Percentiles rank a stretch among this genome's conserved stretches.
These are phyloP conservation scores for Podaxis sp. DNA, from an alignment of 768 basidiomycete genomes.

Conservation along the genomic window DNA sequence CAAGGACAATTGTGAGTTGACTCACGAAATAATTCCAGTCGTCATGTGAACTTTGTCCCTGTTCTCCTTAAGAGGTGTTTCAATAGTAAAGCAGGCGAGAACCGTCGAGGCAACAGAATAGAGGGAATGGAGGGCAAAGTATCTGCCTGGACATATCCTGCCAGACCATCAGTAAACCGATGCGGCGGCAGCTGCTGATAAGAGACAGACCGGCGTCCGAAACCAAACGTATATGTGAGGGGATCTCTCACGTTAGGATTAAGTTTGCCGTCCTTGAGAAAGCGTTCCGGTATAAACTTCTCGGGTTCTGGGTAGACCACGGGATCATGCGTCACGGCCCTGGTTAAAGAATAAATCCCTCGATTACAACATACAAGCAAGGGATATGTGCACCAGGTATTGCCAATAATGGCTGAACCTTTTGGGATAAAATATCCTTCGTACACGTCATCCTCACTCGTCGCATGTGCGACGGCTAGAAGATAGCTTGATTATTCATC, in stretches of 20 bases:
- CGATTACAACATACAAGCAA: neutral
- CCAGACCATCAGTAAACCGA: too few relatives aligned
- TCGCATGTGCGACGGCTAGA: conserved; percentile 14
- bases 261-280: conserved; percentile 16
- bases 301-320: conserved; percentile 27
- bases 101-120: conserved; percentile 7
- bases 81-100: conserved; percentile 14
- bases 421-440: conserved; percentile 2
- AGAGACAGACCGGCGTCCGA: conserved; percentile 15
- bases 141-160: neutral
- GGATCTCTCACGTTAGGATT: conserved; percentile 14
- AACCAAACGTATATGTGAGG: conserved; percentile 19
- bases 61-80: conserved; percentile 4
- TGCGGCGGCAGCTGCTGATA: neutral
- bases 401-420: neutral
- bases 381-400: neutral
- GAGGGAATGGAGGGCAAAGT: conserved; percentile 12
- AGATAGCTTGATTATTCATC: neutral
- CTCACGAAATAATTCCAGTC: neutral
- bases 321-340: conserved; percentile 29
- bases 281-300: conserved; percentile 28
- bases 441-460: conserved; percentile 15
- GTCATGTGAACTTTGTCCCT: neutral
- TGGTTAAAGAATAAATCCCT: conserved; percentile 7
- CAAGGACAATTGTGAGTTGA: neutral